Evolutionary conservation across 2,329 filamentous ascomycete species (phyloP), one percentile per base, ranked within the genome.

Genomic region (Trichoderma sp.): DNA sequence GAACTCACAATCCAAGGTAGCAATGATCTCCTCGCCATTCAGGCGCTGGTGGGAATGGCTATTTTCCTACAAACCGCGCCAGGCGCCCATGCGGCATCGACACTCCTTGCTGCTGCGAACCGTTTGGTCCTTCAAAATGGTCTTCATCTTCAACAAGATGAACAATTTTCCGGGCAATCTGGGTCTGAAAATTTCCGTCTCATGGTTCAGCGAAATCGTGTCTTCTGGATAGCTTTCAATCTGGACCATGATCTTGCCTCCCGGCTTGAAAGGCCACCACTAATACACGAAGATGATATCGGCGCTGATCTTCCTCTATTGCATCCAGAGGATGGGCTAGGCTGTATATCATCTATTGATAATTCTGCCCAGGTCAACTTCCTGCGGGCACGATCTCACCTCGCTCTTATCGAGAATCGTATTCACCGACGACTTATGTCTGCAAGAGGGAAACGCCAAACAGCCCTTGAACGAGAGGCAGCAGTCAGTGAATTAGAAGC

Each of bases 241-340:
- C 64, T 67, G 18, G 64, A 67, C 21, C 47, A 56, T 36, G 47
- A 67, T n/a, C 64, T 67, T 57, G 64, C 64, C 26, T 12, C 28
- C 3, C 30, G 64, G 3, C 64, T 67, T 2, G 64, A 67, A 26
- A 56, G 64, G 2, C 64, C 64, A 24, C 64, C 64, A 12, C 24
- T 67, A 14, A 67, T 67, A 56, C 64, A 67, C 2, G 64, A 67
- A 26, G 64, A 67, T 14, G 64, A 67, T 6, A 67, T 67, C 56
- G 64, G 47, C 7, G 24, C 28, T 24, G 47, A 67, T 3, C 51
- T 67, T 4, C 64, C 64, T 21, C 64, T 51, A 1, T 4, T 32
- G 3, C 26, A 57, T 51, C 43, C 64, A 9, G 21, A 39, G 12
- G 64, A 67, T 39, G 64, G 47, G 30, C 64, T 67, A 1, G 47